Evolutionary conservation across 805 yeast genomes (phyloP).

Genomic region (Candida silvicultrix): DNA sequence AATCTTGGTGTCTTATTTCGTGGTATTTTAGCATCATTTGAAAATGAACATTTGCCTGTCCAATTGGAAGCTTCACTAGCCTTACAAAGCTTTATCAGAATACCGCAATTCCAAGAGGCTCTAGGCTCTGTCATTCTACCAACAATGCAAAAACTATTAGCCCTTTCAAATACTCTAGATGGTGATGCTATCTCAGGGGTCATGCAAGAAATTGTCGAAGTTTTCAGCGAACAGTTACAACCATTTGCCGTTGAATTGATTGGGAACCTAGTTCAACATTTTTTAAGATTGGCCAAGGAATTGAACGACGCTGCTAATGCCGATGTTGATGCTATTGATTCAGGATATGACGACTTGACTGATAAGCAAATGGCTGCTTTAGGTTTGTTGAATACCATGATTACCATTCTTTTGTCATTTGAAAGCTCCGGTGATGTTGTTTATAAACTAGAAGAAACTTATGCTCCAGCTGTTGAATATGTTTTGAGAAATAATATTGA

Average conservation of each 20-base stretch:
- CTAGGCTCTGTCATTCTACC: slow-evolving; percentile 65
- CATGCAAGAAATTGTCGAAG: slow-evolving; percentile 93
- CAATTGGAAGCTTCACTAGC: slow-evolving; percentile 82
- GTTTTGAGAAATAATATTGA: slow-evolving; percentile 61
- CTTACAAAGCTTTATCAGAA: slow-evolving; percentile 67
- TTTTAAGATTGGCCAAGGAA: slow-evolving; percentile 63
- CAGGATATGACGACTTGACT: slow-evolving; percentile 33
- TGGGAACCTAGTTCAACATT: slow-evolving; percentile 63
- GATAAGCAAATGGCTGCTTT: slow-evolving; percentile 80
- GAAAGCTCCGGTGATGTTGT: slow-evolving; percentile 73
- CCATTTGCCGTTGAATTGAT: slow-evolving; percentile 81
- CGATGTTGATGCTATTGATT: slow-evolving; percentile 32
- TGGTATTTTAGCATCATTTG: slow-evolving; percentile 38
- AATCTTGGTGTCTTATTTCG: slow-evolving; percentile 34
- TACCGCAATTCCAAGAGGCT: slow-evolving; percentile 61
- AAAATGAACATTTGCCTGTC: slow-evolving; percentile 54
- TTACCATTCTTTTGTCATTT: slow-evolving; percentile 74
- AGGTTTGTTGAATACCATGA: slow-evolving; percentile 76
- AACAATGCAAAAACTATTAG: slow-evolving; percentile 73
- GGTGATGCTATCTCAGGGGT: slow-evolving; percentile 83
- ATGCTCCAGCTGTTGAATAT: slow-evolving; percentile 61
- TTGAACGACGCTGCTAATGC: slow-evolving; percentile 51
- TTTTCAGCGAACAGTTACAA: slow-evolving; percentile 78
- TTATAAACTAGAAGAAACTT: slow-evolving; percentile 54
- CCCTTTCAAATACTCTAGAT: slow-evolving; percentile 74